Percentiles rank a stretch among this genome's conserved stretches.
Conservation (phyloP, 805 yeast genomes). For the Schizosaccharomyces japonicus region DNA sequence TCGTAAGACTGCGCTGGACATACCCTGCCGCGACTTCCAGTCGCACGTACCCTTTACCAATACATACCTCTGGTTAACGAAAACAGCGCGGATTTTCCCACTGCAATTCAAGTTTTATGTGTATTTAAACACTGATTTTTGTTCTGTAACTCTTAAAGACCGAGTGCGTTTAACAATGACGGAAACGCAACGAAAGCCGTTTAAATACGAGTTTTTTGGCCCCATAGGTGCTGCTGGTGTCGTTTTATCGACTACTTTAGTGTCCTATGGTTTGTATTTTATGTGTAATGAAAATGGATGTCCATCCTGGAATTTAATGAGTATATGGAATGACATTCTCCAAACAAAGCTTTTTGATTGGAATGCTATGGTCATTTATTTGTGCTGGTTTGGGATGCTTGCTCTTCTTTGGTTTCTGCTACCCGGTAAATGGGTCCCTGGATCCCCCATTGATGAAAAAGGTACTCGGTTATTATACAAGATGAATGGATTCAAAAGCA, state of each 20-base stretch:
- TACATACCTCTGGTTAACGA: too few species aligned
- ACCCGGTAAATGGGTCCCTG: conserved; percentile 2
- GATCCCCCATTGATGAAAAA: neutral
- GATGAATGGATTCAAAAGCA: conserved; percentile 2
- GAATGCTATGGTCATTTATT: neutral
- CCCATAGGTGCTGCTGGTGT: conserved; percentile 43
- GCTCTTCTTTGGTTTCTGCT: neutral
- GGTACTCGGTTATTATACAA: conserved; percentile 1
- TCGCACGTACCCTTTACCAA: too few species aligned
- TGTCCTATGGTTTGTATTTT: conserved; percentile 34
- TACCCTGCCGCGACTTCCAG: too few species aligned
- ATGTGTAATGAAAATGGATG: conserved; percentile 30
- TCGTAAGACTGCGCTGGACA: too few species aligned
- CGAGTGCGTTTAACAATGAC: too few species aligned
- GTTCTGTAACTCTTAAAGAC: too few species aligned
- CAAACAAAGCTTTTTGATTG: neutral
- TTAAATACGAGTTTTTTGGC: conserved; percentile 44
- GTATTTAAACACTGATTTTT: too few species aligned
- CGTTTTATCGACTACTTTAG: conserved; percentile 37
- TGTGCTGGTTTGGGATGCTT: neutral
- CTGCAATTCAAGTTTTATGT: too few species aligned
- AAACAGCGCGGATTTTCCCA: too few species aligned
- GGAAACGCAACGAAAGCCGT: neutral
- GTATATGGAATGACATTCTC: neutral
- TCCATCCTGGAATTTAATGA: conserved; percentile 10